phyloP scores from a whole-genome alignment of 164 flowering plant species.

The Magnolia sinica region DNA sequence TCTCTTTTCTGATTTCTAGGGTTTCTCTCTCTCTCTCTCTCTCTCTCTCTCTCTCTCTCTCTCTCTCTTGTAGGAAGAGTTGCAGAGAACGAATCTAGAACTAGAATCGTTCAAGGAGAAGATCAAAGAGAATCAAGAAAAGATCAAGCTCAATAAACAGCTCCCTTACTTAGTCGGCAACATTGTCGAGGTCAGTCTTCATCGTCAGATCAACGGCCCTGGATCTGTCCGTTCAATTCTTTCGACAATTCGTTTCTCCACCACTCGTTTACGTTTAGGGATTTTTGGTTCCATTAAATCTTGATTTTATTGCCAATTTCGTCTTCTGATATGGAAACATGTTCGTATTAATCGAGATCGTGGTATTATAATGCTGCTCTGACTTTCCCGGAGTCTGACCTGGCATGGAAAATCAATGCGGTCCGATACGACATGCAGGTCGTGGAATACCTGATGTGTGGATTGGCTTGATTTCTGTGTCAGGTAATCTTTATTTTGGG shows the following conservation, averaged over 20 bases:
- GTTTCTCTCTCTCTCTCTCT: neutral
- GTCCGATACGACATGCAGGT: too few relatives aligned
- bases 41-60: neutral
- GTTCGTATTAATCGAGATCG: neutral
- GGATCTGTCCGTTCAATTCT: neutral
- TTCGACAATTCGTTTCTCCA: neutral
- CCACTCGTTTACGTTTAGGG: neutral
- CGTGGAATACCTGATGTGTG: too few relatives aligned
- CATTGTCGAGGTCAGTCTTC: slow-evolving; percentile 66
- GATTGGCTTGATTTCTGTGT: too few relatives aligned
- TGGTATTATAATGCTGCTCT: too few relatives aligned
- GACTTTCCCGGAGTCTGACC: too few relatives aligned
- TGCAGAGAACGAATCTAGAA: slow-evolving; percentile 74
- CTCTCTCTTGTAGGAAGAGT: slow-evolving; percentile 51
- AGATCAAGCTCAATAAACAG: slow-evolving; percentile 25
- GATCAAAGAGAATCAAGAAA: slow-evolving; percentile 64
- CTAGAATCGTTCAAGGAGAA: slow-evolving; percentile 75
- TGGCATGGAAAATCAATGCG: neutral
- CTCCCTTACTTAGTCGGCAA: slow-evolving; percentile 82
- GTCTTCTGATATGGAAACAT: neutral
- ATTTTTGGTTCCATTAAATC: neutral
- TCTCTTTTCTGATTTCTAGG: neutral
- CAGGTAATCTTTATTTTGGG: too few relatives aligned
- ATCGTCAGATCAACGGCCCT: too few relatives aligned
- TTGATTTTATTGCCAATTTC: neutral